phyloP scores from a whole-genome alignment of 2,329 filamentous ascomycete genomes.

The Botryotinia calthae region DNA sequence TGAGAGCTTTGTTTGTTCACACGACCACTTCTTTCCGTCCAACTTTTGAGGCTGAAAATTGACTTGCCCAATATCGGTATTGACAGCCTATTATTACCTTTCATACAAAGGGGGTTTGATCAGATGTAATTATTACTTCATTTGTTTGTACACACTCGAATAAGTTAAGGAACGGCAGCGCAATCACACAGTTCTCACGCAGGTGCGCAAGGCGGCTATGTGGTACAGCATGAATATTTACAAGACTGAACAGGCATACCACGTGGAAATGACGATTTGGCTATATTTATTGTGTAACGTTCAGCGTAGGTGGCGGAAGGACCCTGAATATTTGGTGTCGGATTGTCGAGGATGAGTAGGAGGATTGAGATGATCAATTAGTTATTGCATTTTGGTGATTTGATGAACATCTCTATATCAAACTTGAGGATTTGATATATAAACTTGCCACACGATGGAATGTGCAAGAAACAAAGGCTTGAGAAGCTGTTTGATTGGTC shows the following conservation, averaged over 20 bases:
- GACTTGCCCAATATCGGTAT: not conserved
- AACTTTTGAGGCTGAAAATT: slow-evolving; percentile 1
- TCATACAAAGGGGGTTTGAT: not conserved
- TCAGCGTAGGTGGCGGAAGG: slow-evolving; percentile 9
- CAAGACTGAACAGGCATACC: slow-evolving; percentile 11
- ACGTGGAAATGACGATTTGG: slow-evolving; percentile 21
- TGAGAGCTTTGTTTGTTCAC: slow-evolving; percentile 3
- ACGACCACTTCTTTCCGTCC: not conserved
- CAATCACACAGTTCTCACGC: not conserved
- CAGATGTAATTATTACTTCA: not conserved
- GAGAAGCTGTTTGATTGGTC: not conserved
- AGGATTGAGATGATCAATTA: not conserved
- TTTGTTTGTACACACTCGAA: not conserved
- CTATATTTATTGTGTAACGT: not conserved
- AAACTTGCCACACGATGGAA: not conserved
- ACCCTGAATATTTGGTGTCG: not conserved
- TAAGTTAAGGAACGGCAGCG: not conserved
- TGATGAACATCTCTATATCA: not conserved
- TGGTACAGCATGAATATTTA: not conserved
- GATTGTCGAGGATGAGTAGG: not conserved
- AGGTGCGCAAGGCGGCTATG: not conserved
- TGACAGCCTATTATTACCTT: not conserved
- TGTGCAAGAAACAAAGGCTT: not conserved
- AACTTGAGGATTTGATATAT: not conserved
- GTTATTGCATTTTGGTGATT: not conserved